Percentiles rank a stretch among this genome's conserved stretches.
Conservation (phyloP, 2,329 filamentous ascomycete species). For the Calycina herbarum region DNA sequence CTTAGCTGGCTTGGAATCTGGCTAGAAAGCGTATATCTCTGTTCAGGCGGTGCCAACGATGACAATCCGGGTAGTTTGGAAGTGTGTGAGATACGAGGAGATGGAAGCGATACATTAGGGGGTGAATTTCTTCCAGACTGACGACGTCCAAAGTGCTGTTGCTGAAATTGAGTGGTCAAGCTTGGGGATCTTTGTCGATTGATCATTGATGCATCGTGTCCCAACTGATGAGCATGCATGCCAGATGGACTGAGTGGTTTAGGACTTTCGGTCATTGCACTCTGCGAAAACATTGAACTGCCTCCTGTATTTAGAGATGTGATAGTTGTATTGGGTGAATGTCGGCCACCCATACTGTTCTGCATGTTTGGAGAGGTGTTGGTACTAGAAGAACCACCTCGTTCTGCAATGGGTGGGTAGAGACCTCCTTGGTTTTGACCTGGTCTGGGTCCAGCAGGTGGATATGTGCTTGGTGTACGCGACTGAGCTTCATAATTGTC, state of each 20-base stretch:
- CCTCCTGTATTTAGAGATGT: conserved; percentile 48
- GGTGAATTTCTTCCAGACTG: conserved; percentile 55
- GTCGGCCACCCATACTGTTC: conserved; percentile 39
- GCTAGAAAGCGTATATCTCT: conserved; percentile 35
- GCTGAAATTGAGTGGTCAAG: conserved; percentile 63
- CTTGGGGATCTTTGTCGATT: conserved; percentile 65
- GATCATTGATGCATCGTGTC: conserved; percentile 53
- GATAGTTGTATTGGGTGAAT: conserved; percentile 51
- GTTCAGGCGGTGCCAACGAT: conserved; percentile 38
- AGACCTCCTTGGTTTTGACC: conserved; percentile 53
- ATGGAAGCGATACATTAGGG: conserved; percentile 35
- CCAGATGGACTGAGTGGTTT: conserved; percentile 72
- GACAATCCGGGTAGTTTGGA: conserved; percentile 38
- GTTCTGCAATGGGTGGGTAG: conserved; percentile 62
- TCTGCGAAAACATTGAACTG: conserved; percentile 64
- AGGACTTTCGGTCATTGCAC: conserved; percentile 79
- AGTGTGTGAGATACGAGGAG: conserved; percentile 32
- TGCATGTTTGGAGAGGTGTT: conserved; percentile 53
- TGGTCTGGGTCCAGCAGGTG: conserved; percentile 60
- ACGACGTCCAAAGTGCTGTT: conserved; percentile 61
- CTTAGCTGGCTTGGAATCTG: conserved; percentile 32
- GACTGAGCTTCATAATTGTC: conserved; percentile 54
- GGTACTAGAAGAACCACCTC: conserved; percentile 50
- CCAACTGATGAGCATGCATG: conserved; percentile 49
- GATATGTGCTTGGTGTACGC: conserved; percentile 74